Evolutionary conservation across 371 early-diverging fungal genomes (phyloP).

Genomic region (Apophysomyces variabilis): DNA sequence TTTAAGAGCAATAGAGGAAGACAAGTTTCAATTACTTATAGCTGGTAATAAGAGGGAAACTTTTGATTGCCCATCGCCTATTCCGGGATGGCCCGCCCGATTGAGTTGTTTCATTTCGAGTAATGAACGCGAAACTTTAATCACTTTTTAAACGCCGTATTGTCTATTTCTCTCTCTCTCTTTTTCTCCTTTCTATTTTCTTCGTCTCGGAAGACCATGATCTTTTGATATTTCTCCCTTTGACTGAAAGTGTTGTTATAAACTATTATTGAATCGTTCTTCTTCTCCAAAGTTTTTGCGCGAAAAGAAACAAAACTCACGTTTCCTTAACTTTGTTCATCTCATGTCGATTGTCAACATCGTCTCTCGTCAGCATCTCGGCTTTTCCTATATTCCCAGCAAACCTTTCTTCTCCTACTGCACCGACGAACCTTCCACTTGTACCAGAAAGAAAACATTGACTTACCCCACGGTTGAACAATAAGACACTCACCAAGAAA

Average conservation of each 20-base stretch:
- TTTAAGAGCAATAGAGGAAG: too few species aligned
- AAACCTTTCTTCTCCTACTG: slow-evolving; percentile 37
- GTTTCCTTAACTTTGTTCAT: slow-evolving; percentile 1
- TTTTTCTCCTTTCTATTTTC: neutral
- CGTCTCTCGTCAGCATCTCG: slow-evolving; percentile 26
- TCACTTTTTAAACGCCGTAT: too few species aligned
- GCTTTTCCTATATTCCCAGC: slow-evolving; percentile 17
- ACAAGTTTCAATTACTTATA: too few species aligned
- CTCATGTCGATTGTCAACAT: slow-evolving; percentile 26
- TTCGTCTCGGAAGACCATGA: neutral
- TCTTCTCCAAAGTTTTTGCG: too few species aligned
- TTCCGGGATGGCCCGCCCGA: too few species aligned
- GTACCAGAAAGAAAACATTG: slow-evolving; percentile 33
- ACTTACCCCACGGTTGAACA: neutral
- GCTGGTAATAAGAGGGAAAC: too few species aligned
- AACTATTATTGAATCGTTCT: neutral
- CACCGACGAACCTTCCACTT: slow-evolving; percentile 42
- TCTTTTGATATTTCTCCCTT: neutral
- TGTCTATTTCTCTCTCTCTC: too few species aligned
- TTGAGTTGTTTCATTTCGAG: too few species aligned
- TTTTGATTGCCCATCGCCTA: too few species aligned
- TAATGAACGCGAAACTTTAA: too few species aligned
- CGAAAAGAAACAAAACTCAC: neutral
- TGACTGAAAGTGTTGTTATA: neutral
- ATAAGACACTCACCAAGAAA: neutral